Percentiles rank a stretch among this genome's conserved stretches.
phyloP scores from a whole-genome alignment of 2,329 filamentous ascomycete species.

The Myotisia sp. region DNA sequence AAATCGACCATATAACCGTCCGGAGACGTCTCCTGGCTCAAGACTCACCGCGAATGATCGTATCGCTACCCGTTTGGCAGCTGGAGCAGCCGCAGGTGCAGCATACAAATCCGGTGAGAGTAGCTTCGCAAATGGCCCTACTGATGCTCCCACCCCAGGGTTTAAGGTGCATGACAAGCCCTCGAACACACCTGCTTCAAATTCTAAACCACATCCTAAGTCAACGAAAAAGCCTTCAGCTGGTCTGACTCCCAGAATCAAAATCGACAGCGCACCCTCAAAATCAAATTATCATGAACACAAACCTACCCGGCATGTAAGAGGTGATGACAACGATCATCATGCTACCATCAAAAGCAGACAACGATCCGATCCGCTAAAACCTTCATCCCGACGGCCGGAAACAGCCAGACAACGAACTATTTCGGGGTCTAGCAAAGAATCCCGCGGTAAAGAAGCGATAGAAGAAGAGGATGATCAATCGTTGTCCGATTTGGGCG shows the following conservation, averaged over 20 bases:
- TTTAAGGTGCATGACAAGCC: too few species aligned
- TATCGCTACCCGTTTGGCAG: conserved; percentile 7
- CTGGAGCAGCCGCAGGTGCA: conserved; percentile 11
- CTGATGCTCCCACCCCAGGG: too few species aligned
- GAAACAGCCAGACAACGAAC: neutral
- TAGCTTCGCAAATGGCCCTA: too few species aligned
- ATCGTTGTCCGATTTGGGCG: too few species aligned
- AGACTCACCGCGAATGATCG: conserved; percentile 3
- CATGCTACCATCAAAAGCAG: neutral
- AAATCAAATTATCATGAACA: neutral
- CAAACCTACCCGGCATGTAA: neutral
- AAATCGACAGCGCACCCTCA: neutral
- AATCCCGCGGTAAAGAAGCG: conserved; percentile 1
- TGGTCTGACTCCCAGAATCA: too few species aligned
- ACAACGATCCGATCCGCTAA: neutral
- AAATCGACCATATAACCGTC: too few species aligned
- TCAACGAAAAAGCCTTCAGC: too few species aligned
- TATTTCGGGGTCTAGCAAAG: conserved; percentile 1
- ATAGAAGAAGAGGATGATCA: conserved; percentile 29
- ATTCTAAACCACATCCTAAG: too few species aligned
- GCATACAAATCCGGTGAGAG: too few species aligned
- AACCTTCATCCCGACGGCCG: neutral
- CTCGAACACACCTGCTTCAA: too few species aligned
- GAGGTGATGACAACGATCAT: neutral
- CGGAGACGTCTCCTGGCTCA: too few species aligned